Base-by-base conservation (phyloP, 768 basidiomycete species). In the Rhodotorula graminis region DNA sequence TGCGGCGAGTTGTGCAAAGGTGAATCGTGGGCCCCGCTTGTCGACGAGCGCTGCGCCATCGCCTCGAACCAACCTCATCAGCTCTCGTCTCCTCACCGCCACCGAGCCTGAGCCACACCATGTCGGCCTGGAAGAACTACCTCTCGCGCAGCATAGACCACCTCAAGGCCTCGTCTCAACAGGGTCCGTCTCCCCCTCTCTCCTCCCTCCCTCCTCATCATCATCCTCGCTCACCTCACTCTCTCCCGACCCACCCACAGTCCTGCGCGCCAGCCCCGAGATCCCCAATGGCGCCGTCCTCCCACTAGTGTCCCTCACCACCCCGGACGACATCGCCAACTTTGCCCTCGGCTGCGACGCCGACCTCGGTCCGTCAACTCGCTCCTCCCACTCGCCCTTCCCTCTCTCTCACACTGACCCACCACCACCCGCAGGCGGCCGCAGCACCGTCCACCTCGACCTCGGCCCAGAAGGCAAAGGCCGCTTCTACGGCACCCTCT, bases 271-370 rank as follows among this genome's bases (percentile, higher is more conserved):
- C 0, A 62, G 66, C 59, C 78, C 78, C 18, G 57, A 55, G 12
- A 47, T 62, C 0, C 29, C 44, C 18, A 59, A 56, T 31, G 61
- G 55, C 27, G 56, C 64, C 6, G 55, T 64, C 8, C 47, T 79
- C 12, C 66, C 87, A 0, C 84, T 93, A 62, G 87, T 87, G 78
- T 84, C 84, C 14, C 86, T 93, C 80, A 87, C 88, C 77, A 84
- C 86, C 0, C 82, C 77, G 27, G 83, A 85, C 33, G 87, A 89
- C 72, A 78, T 91, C 61, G 74, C 83, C 8, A 83, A 86, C n/a
- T 88, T 88, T 72, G 90, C 88, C 0, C 86, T 86, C 0, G 94
- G 94, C 7, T 91, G 89, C 74, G 95, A 98, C 80, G 84, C 84
- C 0, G 95, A 98, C 81, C 89, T 94, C 57, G 93, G 94, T 12